A percentile compares a stretch with the other conserved stretches of the same genome.
phyloP scores from a whole-genome alignment of 1,284 basidiomycete species.

The Mycosarcoma mackinlayi region DNA sequence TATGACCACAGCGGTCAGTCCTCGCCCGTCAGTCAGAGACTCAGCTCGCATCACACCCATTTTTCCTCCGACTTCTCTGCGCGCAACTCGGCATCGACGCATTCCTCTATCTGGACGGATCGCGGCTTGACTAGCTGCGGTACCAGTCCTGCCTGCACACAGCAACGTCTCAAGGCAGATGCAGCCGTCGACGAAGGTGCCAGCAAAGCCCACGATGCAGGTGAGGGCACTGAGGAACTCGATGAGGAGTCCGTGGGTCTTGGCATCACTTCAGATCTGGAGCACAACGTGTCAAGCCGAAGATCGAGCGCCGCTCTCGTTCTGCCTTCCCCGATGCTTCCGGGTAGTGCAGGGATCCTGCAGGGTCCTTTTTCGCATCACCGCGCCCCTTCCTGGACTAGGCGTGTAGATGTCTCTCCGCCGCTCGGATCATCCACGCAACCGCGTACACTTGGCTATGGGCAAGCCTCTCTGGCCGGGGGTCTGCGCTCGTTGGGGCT shows the following conservation, averaged over 20 bases:
- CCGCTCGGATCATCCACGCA: constrained; percentile 4
- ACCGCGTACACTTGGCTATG: background rate
- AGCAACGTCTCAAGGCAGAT: constrained; percentile 18
- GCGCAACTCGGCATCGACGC: constrained; percentile 41
- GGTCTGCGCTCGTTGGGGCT: constrained; percentile 14
- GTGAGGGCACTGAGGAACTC: constrained; percentile 36
- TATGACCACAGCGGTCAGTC: constrained; percentile 11
- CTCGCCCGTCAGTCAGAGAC: constrained; percentile 20
- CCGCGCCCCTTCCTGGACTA: constrained; percentile 50
- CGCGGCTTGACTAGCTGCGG: constrained; percentile 34
- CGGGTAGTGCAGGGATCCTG: constrained; percentile 15
- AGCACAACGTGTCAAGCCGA: constrained; percentile 20
- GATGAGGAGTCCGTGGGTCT: constrained; percentile 41
- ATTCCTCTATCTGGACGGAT: constrained; percentile 44
- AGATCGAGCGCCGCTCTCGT: constrained; percentile 29
- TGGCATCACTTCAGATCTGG: constrained; percentile 46
- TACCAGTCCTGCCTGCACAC: constrained; percentile 40
- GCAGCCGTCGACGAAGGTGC: background rate
- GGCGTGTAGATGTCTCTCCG: constrained; percentile 25
- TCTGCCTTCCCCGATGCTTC: constrained; percentile 16
- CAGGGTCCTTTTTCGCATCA: constrained; percentile 53
- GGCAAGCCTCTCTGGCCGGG: background rate
- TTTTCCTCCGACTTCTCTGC: constrained; percentile 36
- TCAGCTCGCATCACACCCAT: constrained; percentile 22
- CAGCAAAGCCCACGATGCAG: background rate